Base-by-base conservation (phyloP, 148 eudicot genomes). In the Pouteria glomerata region DNA sequence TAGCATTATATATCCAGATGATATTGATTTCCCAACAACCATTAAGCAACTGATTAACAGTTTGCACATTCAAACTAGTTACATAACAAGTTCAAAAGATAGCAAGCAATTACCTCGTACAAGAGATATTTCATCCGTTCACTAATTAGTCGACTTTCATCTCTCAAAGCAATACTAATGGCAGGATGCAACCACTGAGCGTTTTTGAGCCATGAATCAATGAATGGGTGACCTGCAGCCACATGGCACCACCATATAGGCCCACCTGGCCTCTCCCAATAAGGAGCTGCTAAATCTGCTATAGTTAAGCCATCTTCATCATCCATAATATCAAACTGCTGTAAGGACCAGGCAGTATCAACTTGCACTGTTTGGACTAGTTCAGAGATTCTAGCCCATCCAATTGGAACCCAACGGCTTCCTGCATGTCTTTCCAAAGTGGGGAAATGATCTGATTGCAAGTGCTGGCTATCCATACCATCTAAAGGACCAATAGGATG, bases 161-260 rank as follows among this genome's bases (percentile, higher is more conserved):
- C 98, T 89, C 88, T 91, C 78, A 94, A 76, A 73, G 98, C 98
- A 77, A 82, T 69, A 71, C 96, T 91, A 51, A 94, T 81, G 19
- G 98, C 98, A 79, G 96, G 98, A 76, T 94, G 96, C 74, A 94
- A 84, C 97, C 97, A 94, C 78, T 85, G 93, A 76, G 97, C 91
- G 85, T 74, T 76, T 60, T 61, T 77, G 45, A 94, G 91, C 98
- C 98, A 94, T 44, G 86, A 77, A 45, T 77, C 81, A 18, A 82
- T 76, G 56, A 74, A 74, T 1, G 82, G 88, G 76, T 94, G 91
- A 73, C 87, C 82, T 64, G 97, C 97, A 73, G 85, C 81, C 30
- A 94, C 85, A 71, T 94, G 97, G 69, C 97, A 89, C 98, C 98
- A 94, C 98, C 97, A 94, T 68, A 77, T 79, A 34, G 98, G 98